Evolutionary conservation across 148 eudicot genomes (phyloP).

Genomic region (Persicaria maculosa): DNA sequence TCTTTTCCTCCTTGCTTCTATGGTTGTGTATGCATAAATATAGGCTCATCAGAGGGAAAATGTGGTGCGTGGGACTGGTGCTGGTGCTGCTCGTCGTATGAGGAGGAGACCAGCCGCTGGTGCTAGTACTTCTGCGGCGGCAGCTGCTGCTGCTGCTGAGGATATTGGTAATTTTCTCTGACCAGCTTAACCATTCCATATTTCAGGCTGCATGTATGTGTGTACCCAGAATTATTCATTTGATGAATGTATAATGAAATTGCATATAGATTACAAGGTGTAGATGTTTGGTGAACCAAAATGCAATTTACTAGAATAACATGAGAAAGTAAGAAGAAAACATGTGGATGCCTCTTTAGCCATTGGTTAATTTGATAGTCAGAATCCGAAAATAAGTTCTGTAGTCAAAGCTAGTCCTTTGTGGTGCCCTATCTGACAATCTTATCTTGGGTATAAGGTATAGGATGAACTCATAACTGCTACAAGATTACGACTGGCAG

Average conservation of each 20-base stretch:
- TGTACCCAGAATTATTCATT: not conserved
- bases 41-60: constrained; percentile 65
- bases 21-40: not conserved
- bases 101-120: constrained; percentile 72
- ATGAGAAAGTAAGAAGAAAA: not conserved
- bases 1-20: not conserved
- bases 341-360: not conserved
- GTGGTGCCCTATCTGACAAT: not conserved
- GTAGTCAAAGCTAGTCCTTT: not conserved
- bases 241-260: not conserved
- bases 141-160: constrained; percentile 25
- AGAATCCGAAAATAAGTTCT: not conserved
- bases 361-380: not conserved
- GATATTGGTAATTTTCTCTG: constrained; percentile 4
- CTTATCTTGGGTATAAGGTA: not conserved
- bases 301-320: not conserved
- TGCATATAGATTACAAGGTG: not conserved
- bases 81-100: constrained; percentile 71
- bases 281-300: not conserved
- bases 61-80: constrained; percentile 62
- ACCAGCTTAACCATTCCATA: not conserved
- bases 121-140: constrained; percentile 77
- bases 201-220: not conserved
- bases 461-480: not conserved
- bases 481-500: not conserved